Conservation (phyloP, 345 rosid genomes). For the Heritiera fomes region DNA sequence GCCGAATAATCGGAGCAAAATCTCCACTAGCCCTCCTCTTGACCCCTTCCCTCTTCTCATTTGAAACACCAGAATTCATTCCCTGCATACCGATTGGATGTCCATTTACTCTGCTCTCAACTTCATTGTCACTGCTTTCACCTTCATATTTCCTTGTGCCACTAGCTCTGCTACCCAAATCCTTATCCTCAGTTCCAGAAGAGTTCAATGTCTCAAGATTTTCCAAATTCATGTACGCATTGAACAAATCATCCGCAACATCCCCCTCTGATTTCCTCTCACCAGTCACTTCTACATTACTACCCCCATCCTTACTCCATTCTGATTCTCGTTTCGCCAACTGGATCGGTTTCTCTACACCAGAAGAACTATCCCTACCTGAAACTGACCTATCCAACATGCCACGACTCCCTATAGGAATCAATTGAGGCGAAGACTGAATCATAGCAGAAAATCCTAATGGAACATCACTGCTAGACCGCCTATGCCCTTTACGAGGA, state of each 20-base stretch:
- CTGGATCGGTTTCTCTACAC: constrained; percentile 31
- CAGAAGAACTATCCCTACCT: constrained; percentile 25
- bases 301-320: constrained; percentile 35
- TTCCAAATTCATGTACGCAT: constrained; percentile 69
- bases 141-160: constrained; percentile 59
- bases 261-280: constrained; percentile 54
- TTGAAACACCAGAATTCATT: constrained; percentile 29
- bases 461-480: constrained; percentile 61
- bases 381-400: constrained; percentile 19
- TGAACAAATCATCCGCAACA: constrained; percentile 58
- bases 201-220: constrained; percentile 63
- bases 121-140: constrained; percentile 73
- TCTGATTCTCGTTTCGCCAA: constrained; percentile 35
- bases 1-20: constrained; percentile 52
- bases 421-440: constrained; percentile 42
- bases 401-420: constrained; percentile 22
- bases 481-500: constrained; percentile 50
- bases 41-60: constrained; percentile 45
- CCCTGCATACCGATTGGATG: constrained; percentile 33
- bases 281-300: constrained; percentile 41
- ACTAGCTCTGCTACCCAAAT: constrained; percentile 63
- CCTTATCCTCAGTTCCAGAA: constrained; percentile 63
- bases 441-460: constrained; percentile 44
- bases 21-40: constrained; percentile 67
- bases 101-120: constrained; percentile 57